phyloP scores from a whole-genome alignment of 805 yeast species.

The Clavispora phyllophila region DNA sequence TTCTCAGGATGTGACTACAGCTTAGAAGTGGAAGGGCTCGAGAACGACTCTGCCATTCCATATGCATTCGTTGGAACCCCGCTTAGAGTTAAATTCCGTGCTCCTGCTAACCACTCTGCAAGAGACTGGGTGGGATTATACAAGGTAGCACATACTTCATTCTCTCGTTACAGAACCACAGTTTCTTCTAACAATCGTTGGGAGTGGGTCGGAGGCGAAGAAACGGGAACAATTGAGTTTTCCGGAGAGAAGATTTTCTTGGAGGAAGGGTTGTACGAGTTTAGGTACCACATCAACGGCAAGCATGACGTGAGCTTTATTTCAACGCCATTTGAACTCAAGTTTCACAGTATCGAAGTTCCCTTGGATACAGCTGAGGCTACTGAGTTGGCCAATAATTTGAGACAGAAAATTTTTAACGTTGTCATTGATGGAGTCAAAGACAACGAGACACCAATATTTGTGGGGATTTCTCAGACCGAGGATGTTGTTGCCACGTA shows the following conservation, averaged over 20 bases:
- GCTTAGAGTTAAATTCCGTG: conserved; percentile 48
- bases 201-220: conserved; percentile 40
- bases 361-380: conserved; percentile 29
- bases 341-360: conserved; percentile 34
- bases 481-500: conserved; percentile 27
- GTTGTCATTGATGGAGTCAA: conserved; percentile 22
- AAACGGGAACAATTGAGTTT: conserved; percentile 47
- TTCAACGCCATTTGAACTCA: conserved; percentile 63
- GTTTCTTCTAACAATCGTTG: conserved; percentile 66
- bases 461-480: conserved; percentile 19
- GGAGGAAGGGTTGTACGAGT: conserved; percentile 69
- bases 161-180: conserved; percentile 49
- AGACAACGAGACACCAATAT: conserved; percentile 24
- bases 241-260: conserved; percentile 45
- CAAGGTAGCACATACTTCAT: conserved; percentile 54
- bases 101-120: conserved; percentile 44
- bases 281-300: conserved; percentile 63
- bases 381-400: conserved; percentile 22
- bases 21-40: conserved; percentile 21
- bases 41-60: conserved; percentile 7
- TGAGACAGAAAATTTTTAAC: conserved; percentile 29
- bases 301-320: conserved; percentile 66
- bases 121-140: conserved; percentile 79
- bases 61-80: conserved; percentile 45
- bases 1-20: conserved; percentile 34